These are phyloP conservation scores for Dictyostelium citrinum DNA, from an alignment of 78 protist genomes.

Conservation along the genomic window DNA sequence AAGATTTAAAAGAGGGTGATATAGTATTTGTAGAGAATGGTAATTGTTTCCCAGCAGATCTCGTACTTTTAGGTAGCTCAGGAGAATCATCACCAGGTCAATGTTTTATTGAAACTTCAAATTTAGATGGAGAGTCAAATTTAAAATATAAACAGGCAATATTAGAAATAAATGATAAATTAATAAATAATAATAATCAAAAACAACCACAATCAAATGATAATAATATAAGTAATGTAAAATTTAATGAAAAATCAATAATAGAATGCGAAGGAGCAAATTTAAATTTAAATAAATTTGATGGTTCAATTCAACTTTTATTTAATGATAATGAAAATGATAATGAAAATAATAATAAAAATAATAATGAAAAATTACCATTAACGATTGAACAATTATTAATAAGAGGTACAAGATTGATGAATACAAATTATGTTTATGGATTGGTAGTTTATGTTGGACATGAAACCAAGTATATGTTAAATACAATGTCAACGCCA, in stretches of 20 bases:
- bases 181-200: background rate
- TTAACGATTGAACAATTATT: constrained; percentile 44
- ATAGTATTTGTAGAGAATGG: constrained; percentile 36
- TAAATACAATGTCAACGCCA: constrained; percentile 80
- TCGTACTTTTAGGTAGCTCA: constrained; percentile 34
- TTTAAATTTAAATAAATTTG: constrained; percentile 66
- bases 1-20: constrained; percentile 63
- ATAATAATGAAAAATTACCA: background rate
- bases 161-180: constrained; percentile 14
- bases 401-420: constrained; percentile 45
- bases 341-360: background rate
- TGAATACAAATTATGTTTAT: constrained; percentile 67
- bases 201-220: background rate
- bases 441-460: constrained; percentile 91
- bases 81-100: constrained; percentile 19
- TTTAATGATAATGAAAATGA: background rate
- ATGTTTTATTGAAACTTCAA: constrained; percentile 88
- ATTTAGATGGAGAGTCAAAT: constrained; percentile 87
- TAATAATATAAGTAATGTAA: background rate
- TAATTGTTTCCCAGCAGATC: constrained; percentile 78
- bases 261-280: constrained; percentile 83
- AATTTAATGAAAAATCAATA: background rate
- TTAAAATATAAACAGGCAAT: constrained; percentile 53
- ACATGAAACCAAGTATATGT: constrained; percentile 85
- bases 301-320: constrained; percentile 55